Evolutionary conservation across 2,329 filamentous ascomycete species (phyloP).

Genomic region (Arachnopeziza araneosa): DNA sequence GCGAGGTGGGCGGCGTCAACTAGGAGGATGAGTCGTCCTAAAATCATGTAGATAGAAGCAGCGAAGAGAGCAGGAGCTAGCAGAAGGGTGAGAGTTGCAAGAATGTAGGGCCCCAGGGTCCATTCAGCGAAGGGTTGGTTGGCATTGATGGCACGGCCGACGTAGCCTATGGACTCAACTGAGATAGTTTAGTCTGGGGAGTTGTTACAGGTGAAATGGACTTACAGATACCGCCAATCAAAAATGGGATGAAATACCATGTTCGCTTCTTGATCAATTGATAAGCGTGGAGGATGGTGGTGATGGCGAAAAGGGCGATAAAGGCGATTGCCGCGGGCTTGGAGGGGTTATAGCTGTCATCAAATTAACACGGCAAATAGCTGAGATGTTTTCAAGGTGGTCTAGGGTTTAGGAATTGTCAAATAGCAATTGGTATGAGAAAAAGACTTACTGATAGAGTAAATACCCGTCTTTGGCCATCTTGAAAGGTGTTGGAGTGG

Average conservation of each 20-base stretch:
- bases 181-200: neutral
- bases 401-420: too few species aligned
- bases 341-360: constrained; percentile 30
- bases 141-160: constrained; percentile 23
- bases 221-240: constrained; percentile 47
- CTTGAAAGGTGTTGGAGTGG: neutral
- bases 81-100: constrained; percentile 33
- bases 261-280: constrained; percentile 36
- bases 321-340: constrained; percentile 38
- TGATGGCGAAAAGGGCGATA: constrained; percentile 35
- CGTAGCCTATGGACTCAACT: constrained; percentile 37
- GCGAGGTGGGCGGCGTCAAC: constrained; percentile 35
- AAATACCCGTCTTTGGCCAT: neutral
- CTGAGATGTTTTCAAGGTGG: too few species aligned
- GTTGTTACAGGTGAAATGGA: neutral
- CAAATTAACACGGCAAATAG: too few species aligned
- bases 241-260: constrained; percentile 47
- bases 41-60: constrained; percentile 37
- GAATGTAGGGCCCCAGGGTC: constrained; percentile 29
- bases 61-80: constrained; percentile 36
- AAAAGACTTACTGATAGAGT: neutral
- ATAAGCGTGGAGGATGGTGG: constrained; percentile 34
- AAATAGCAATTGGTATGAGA: too few species aligned
- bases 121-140: constrained; percentile 19
- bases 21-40: constrained; percentile 33